Percentiles rank a stretch among this genome's conserved stretches.
These are phyloP conservation scores for Macrophomina phaseolina DNA, from an alignment of 2,329 filamentous ascomycete genomes.

Conservation along the genomic window DNA sequence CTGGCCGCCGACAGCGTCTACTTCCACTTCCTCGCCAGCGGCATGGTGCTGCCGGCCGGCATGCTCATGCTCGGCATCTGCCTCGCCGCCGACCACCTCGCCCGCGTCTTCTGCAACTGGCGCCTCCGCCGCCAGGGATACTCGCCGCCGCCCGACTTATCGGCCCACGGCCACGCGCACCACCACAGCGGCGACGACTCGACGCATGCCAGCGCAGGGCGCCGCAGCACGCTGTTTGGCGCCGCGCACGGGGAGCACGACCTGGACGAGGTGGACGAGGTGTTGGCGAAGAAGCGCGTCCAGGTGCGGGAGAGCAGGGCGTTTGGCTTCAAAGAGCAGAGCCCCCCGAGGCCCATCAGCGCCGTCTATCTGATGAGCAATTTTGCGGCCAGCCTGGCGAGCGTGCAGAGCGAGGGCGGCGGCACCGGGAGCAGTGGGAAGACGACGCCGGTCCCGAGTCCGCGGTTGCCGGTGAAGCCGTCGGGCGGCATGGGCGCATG, in stretches of 20 bases:
- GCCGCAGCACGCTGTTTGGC: not conserved
- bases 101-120: slow-evolving; percentile 39
- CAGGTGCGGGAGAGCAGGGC: not conserved
- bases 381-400: not conserved
- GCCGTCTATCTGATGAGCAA: slow-evolving; percentile 11
- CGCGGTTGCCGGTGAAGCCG: not conserved
- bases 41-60: slow-evolving; percentile 43
- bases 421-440: not conserved
- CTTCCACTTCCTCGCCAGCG: slow-evolving; percentile 38
- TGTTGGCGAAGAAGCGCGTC: slow-evolving; percentile 1
- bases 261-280: slow-evolving; percentile 32
- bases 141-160: not conserved
- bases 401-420: not conserved
- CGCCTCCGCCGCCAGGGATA: slow-evolving; percentile 31
- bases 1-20: slow-evolving; percentile 34
- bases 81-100: slow-evolving; percentile 39
- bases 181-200: not conserved
- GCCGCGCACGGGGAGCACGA: not conserved
- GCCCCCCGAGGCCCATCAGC: not conserved
- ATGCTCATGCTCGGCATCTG: slow-evolving; percentile 44
- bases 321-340: not conserved
- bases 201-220: too few species aligned
- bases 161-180: not conserved
- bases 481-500: not conserved
- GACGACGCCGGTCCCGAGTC: not conserved